Evolutionary conservation across 2,329 filamentous ascomycete genomes (phyloP), one percentile per base, ranked within the genome.

Genomic region (Ophiostoma angusticollis): DNA sequence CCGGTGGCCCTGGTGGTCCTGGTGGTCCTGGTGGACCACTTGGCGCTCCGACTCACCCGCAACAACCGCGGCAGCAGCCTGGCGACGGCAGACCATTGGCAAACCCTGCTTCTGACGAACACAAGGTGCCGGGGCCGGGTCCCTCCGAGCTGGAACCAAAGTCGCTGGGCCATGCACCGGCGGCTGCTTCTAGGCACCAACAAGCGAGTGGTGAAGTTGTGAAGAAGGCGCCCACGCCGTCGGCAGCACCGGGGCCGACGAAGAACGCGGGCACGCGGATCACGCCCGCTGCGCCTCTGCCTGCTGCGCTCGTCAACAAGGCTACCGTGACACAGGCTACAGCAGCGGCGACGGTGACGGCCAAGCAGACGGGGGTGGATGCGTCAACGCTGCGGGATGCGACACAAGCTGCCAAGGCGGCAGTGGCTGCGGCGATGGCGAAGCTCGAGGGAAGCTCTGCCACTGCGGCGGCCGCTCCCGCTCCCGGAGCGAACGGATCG

Each of bases 401-500:
- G 2, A 86, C 82, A 0, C 74, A 80, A 53, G 75, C 79, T 28
- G 82, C 82, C 1, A 79, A 77, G 50, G 81, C 80, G 22, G 82
- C 82, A 8, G 82, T 85, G n/a, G 80, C 81, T 37, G 74, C 80
- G 29, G 83, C 83, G 2, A 85, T 86, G 78, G 79, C 81, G 1
- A 80, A 83, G 52, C 67, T 87, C 4, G 58, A 64, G 37, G 49
- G 53, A 23, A 60, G 59, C 5, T 58, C 58, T 22, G 50, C 52
- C 11, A 47, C 50, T 17, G 51, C 48, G n/a, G 52, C 46, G 6
- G 41, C 54, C 5, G 49, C 48, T 19, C 49, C 33, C 2, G 22
- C 25, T 14, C 7, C 27, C 1, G 32, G 16, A 3, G 21, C 54
- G 16, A 64, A 61, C 24, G 60, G 59, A 22, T 70, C 62, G 4